These are phyloP conservation scores for Colletotrichum higginsianum DNA, from an alignment of 2,329 filamentous ascomycete genomes.

Conservation along the genomic window DNA sequence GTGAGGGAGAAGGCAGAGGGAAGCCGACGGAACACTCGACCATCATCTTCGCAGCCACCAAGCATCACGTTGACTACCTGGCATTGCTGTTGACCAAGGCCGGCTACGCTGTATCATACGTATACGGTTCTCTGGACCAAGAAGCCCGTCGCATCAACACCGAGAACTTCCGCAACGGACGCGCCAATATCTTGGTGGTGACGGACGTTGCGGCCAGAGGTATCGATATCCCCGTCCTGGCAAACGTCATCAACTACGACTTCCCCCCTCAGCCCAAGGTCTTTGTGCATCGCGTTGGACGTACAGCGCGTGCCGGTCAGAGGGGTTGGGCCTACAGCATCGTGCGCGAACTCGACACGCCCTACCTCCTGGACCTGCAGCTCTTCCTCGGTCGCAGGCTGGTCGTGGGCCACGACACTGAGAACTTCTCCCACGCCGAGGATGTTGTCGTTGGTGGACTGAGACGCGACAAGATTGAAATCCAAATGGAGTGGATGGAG, in stretches of 20 bases:
- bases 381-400: slow-evolving; percentile 92
- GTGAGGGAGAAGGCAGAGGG: slow-evolving; percentile 70
- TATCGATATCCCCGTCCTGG: slow-evolving; percentile 96
- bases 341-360: slow-evolving; percentile 87
- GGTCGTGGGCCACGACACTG: slow-evolving; percentile 78
- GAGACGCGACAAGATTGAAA: slow-evolving; percentile 80
- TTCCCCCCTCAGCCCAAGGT: slow-evolving; percentile 98
- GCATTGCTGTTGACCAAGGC: slow-evolving; percentile 82
- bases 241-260: slow-evolving; percentile 99
- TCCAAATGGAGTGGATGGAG: slow-evolving; percentile 85
- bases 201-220: slow-evolving; percentile 97
- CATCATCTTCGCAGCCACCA: slow-evolving; percentile 94
- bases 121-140: slow-evolving; percentile 95
- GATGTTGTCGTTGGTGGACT: slow-evolving; percentile 88
- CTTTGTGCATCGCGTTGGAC: slow-evolving; percentile 95
- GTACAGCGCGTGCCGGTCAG: slow-evolving; percentile 93
- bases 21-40: slow-evolving; percentile 92
- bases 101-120: slow-evolving; percentile 92
- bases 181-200: slow-evolving; percentile 92
- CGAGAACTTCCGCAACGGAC: slow-evolving; percentile 87
- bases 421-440: slow-evolving; percentile 79
- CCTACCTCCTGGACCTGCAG: slow-evolving; percentile 94
- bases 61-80: slow-evolving; percentile 97
- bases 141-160: slow-evolving; percentile 93
- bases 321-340: slow-evolving; percentile 97